Evolutionary conservation across 2,329 filamentous ascomycete genomes (phyloP), one percentile per base, ranked within the genome.

Genomic region (Magnaporthales sp.): DNA sequence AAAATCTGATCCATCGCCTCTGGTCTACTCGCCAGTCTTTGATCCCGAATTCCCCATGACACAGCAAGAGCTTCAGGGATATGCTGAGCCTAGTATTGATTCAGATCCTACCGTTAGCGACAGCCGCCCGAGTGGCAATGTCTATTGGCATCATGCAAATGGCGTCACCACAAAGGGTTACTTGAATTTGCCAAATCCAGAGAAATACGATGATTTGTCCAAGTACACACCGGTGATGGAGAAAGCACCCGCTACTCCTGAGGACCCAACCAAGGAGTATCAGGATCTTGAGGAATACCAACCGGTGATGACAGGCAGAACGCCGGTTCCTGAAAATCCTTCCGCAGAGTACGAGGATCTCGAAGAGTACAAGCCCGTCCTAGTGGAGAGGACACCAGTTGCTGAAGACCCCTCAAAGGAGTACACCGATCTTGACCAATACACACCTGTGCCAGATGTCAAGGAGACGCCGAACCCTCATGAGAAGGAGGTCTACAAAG

Each of bases 351-450:
- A 74, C 62, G 70, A 77, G 13, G 76, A 76, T 64, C 69, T 74
- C 66, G 67, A 72, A 58, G 75, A 77, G 67, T 79, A 79, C 56
- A 74, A 76, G 61, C 75, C 78, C n/a, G 73, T 78, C 15, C 72
- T 76, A 22, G 68, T 65, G 38, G 69, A 71, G 26, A 68, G 80
- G 22, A 72, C 76, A 26, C 70, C 73, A 6, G 68, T 70, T 0
- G 66, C 65, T 7, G 69, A 76, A 58, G 71, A 76, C 54, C 66
- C 72, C 15, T 67, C 74, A 31, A 68, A 72, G 32, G 72, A 76
- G 65, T 79, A 81, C 66, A 73, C 80, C 2, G 81, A 84, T 63
- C 71, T 84, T 62, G 69, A 76, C 66, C 73, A 77, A 54, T 81
- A 81, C 67, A 74, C 73, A 1, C 75, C 78, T 63, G 30, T 68